Evolutionary conservation across 2,329 filamentous ascomycete genomes (phyloP), one percentile per base, ranked within the genome.

Genomic region (Boeremia exigua): DNA sequence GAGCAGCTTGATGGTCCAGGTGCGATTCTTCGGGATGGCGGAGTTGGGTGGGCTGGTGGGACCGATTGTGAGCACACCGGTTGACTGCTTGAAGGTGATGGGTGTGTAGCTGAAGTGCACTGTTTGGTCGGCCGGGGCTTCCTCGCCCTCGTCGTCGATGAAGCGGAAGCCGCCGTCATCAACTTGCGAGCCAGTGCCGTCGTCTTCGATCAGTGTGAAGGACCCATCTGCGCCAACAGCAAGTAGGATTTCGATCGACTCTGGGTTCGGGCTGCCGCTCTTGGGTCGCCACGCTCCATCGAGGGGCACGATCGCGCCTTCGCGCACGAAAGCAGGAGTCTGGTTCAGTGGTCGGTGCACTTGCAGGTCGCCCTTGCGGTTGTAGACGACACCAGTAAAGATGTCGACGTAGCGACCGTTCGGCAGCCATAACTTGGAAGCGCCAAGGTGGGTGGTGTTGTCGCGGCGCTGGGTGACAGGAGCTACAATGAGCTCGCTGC

Each of bases 221-320:
- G 72, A 56, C 0, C 79, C 83, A 56, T 86, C 79, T 9, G 70
- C 65, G 3, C 78, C 78, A 1, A 79, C 74, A 0, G 76, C 71
- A n/a, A 80, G 59, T 0, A 84, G 67, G 27, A 86, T 68, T 56
- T 85, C 82, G 15, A 85, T 72, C 0, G 66, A 68, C 2, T 71
- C 65, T 0, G 84, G 83, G 44, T 81, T 82, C 0, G 69, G 65
- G 1, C 77, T 78, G 1, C 83, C 83, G 47, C 84, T 84, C 2
- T 57, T 61, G 0, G 81, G 80, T 2, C 68, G 70, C 32, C 61
- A 56, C 3, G 73, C 71, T 1, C 66, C 75, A 53, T 88, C 85
- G 0, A 87, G 72, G 0, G 85, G 82, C 6, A 88, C 74, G 50
- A 88, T 86, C 11, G 84, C 76, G 0, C 86, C 86, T 65, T 86